These are phyloP conservation scores for Halteria grandinella DNA, from an alignment of 73 alveolate genomes.

Conservation along the genomic window DNA sequence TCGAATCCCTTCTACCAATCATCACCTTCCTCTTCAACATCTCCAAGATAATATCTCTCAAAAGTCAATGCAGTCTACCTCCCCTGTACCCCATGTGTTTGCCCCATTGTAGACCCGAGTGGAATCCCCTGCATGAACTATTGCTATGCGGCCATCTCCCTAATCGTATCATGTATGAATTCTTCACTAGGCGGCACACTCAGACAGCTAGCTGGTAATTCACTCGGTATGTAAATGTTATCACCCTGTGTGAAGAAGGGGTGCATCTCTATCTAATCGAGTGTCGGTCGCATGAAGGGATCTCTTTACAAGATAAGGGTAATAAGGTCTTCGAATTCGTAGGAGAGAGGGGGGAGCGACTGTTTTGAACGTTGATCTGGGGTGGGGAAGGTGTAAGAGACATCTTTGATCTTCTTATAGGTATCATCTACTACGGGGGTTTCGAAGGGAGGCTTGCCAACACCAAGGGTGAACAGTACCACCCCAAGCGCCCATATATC, in stretches of 20 bases:
- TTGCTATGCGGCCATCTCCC: neutral
- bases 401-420: conserved; percentile 76
- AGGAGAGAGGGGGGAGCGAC: conserved; percentile 65
- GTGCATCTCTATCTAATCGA: conserved; percentile 84
- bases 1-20: conserved; percentile 36
- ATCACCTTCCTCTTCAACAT: too few species aligned
- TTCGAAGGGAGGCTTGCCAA: conserved; percentile 84
- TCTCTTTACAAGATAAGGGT: conserved; percentile 81
- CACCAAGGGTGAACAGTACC: conserved; percentile 63
- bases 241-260: conserved; percentile 75
- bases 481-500: conserved; percentile 83
- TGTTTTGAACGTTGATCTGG: conserved; percentile 50
- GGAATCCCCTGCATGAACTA: too few species aligned
- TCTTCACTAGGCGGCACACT: conserved; percentile 65
- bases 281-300: conserved; percentile 89
- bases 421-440: conserved; percentile 82
- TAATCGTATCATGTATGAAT: neutral
- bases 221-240: conserved; percentile 65
- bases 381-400: conserved; percentile 80
- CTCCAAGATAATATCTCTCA: too few species aligned
- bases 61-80: too few species aligned
- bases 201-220: conserved; percentile 59
- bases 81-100: too few species aligned
- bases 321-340: conserved; percentile 85
- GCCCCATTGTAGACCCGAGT: too few species aligned